Conservation (phyloP, 306 rosid species). For the Malus asiatica region DNA sequence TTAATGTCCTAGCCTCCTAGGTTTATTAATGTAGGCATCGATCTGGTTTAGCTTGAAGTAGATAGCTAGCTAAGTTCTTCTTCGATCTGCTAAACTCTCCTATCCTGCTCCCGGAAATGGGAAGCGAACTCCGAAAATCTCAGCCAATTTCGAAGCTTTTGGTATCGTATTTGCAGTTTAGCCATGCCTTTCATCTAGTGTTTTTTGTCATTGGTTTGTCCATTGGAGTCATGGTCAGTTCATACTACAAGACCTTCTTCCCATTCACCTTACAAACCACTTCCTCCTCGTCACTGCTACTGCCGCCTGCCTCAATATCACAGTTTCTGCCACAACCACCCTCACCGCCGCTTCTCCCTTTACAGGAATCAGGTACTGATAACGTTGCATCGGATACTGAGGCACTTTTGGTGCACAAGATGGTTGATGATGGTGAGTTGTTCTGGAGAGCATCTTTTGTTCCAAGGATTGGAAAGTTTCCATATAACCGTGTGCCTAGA, state of each 20-base stretch:
- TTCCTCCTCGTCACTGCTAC: slow-evolving; percentile 1
- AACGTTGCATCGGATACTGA: neutral
- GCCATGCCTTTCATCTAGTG: slow-evolving; percentile 18
- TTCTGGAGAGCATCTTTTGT: slow-evolving; percentile 34
- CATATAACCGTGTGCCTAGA: slow-evolving; percentile 28
- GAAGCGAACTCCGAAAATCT: slow-evolving; percentile 9
- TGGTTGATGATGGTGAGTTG: slow-evolving; percentile 33
- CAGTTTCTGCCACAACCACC: neutral
- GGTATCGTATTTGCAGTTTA: slow-evolving; percentile 7
- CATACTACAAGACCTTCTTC: slow-evolving; percentile 24
- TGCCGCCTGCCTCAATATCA: neutral
- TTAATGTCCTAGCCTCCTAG: neutral
- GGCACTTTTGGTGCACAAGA: slow-evolving; percentile 22
- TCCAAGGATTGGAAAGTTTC: slow-evolving; percentile 18
- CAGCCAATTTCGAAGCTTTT: slow-evolving; percentile 10
- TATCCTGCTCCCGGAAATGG: slow-evolving; percentile 12
- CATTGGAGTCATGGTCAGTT: slow-evolving; percentile 29
- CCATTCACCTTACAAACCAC: neutral
- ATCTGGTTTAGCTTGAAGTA: neutral
- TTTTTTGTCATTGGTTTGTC: slow-evolving; percentile 41
- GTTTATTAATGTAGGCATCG: neutral
- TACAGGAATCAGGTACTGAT: neutral
- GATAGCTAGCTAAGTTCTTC: neutral
- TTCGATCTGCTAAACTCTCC: neutral
- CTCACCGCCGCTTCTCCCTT: neutral